These are phyloP conservation scores for Xylaria curta DNA, from an alignment of 495 filamentous ascomycete species.

Conservation along the genomic window DNA sequence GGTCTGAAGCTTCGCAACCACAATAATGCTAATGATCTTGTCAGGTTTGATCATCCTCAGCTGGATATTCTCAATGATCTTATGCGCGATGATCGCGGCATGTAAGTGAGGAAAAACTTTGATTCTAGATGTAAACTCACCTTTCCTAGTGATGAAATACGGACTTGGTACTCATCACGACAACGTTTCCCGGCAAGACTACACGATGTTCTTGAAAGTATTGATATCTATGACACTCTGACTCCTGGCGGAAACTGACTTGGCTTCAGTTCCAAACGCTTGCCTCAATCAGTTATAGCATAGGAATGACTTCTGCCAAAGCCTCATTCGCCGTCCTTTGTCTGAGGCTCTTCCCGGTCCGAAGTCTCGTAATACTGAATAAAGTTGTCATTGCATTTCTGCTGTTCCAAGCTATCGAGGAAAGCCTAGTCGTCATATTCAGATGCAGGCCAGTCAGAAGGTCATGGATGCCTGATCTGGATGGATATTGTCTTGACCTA, in stretches of 20 bases:
- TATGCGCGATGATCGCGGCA: not conserved
- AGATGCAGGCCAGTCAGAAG: slow-evolving; percentile 30
- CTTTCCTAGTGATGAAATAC: not conserved
- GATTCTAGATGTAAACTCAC: not conserved
- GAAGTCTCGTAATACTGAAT: slow-evolving; percentile 28
- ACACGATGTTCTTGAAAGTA: not conserved
- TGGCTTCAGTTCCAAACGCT: not conserved
- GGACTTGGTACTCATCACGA: not conserved
- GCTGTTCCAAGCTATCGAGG: slow-evolving; percentile 32
- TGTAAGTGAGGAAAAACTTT: not conserved
- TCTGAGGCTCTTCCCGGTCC: slow-evolving; percentile 35
- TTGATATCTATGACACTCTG: not conserved
- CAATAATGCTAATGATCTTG: not conserved
- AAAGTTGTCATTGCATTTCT: slow-evolving; percentile 33
- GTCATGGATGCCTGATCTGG: slow-evolving; percentile 32
- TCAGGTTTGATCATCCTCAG: not conserved
- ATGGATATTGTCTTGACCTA: slow-evolving; percentile 33
- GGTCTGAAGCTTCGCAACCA: not conserved
- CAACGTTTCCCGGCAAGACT: not conserved
- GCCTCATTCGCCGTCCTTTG: slow-evolving; percentile 37
- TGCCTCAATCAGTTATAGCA: slow-evolving; percentile 31
- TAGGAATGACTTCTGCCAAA: slow-evolving; percentile 33
- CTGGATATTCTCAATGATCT: not conserved
- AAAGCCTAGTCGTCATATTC: slow-evolving; percentile 35
- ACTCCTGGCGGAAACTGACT: not conserved